Evolutionary conservation across 2,329 filamentous ascomycete species (phyloP).

Genomic region (Neobulgaria alba): DNA sequence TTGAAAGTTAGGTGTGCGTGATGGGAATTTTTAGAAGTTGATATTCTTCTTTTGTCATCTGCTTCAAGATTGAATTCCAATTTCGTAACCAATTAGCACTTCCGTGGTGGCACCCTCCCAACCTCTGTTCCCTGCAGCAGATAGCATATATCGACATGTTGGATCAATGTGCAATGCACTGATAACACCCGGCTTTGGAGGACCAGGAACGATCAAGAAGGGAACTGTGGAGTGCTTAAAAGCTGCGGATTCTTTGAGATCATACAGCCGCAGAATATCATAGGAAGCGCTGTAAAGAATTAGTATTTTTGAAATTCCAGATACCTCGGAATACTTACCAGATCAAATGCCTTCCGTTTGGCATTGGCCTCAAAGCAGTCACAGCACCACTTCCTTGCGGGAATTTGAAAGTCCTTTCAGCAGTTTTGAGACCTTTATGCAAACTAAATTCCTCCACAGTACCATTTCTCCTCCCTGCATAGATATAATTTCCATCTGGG

Average conservation of each 20-base stretch:
- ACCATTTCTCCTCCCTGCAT: slow-evolving; percentile 79
- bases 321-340: slow-evolving; percentile 44
- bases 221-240: slow-evolving; percentile 74
- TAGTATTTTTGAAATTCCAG: slow-evolving; percentile 5
- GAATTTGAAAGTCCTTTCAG: slow-evolving; percentile 76
- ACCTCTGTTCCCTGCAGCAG: slow-evolving; percentile 81
- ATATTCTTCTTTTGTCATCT: too few relatives aligned
- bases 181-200: slow-evolving; percentile 73
- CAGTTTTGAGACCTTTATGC: slow-evolving; percentile 67
- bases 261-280: slow-evolving; percentile 89
- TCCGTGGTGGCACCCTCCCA: slow-evolving; percentile 92
- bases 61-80: slow-evolving; percentile 33
- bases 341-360: slow-evolving; percentile 83
- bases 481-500: slow-evolving; percentile 90
- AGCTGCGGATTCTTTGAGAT: slow-evolving; percentile 57
- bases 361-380: slow-evolving; percentile 81
- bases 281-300: slow-evolving; percentile 61
- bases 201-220: slow-evolving; percentile 93
- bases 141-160: slow-evolving; percentile 83
- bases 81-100: slow-evolving; percentile 90
- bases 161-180: slow-evolving; percentile 80
- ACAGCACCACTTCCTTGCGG: slow-evolving; percentile 84
- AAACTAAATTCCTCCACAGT: slow-evolving; percentile 93
- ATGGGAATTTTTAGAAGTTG: too few relatives aligned
- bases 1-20: too few relatives aligned